A percentile compares a stretch with the other conserved stretches of the same genome.
Evolutionary conservation across 169 alveolate species (phyloP).

Genomic region (Babesia sp.): DNA sequence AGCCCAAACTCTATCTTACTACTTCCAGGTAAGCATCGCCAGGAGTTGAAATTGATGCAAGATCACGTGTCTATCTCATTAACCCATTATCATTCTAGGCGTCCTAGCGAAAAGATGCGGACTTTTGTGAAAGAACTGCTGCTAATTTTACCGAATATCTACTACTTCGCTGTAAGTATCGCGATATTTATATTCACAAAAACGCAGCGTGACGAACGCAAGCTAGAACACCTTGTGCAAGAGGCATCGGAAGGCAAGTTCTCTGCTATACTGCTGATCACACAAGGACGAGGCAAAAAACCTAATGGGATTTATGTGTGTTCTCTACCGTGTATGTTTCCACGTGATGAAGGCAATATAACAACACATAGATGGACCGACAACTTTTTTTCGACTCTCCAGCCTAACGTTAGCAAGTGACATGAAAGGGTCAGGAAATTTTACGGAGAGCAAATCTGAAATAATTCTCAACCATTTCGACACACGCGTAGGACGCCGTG

Average conservation of each 20-base stretch:
- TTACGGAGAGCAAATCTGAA: constrained; percentile 92
- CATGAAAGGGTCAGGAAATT: constrained; percentile 61
- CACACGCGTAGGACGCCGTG: constrained; percentile 95
- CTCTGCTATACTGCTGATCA: constrained; percentile 61
- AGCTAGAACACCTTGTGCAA: constrained; percentile 46
- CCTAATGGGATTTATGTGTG: constrained; percentile 63
- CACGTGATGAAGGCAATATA: no score
- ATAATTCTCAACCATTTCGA: constrained; percentile 93
- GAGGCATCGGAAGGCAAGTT: constrained; percentile 32
- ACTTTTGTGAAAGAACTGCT: constrained; percentile 63
- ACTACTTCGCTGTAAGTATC: constrained; percentile 52
- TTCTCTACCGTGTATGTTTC: constrained; percentile 52
- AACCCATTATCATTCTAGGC: constrained; percentile 9
- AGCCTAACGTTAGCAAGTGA: constrained; percentile 61
- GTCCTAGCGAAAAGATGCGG: constrained; percentile 68
- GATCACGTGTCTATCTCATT: background rate
- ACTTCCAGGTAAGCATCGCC: constrained; percentile 34
- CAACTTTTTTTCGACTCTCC: constrained; percentile 57
- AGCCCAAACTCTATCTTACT: constrained; percentile 59
- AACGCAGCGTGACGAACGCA: constrained; percentile 53
- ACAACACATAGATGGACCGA: constrained; percentile 40
- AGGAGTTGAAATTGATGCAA: background rate
- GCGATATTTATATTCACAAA: background rate
- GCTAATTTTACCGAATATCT: constrained; percentile 47
- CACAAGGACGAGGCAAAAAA: constrained; percentile 55